Base-by-base conservation (phyloP, 202 grass and related monocot species). In the Carex arenaria region DNA sequence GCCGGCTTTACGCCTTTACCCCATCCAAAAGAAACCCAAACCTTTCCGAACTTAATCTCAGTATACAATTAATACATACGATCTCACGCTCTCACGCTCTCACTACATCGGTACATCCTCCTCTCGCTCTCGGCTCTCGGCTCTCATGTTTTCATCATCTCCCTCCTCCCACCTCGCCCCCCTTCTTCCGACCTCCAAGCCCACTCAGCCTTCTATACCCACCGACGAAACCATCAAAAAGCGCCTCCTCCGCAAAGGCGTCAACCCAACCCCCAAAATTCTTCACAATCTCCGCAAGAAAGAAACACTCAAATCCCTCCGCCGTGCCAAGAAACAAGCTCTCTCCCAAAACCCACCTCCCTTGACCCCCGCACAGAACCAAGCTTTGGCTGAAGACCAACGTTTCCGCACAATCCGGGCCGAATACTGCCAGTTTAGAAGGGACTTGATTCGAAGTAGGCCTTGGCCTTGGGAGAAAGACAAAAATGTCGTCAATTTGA, bases 241-340 rank as follows among this genome's bases (percentile, higher is more conserved):
- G 79, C 89, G 90, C 43, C 90, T 98, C 34, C 86, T 90, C 70
- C 87, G 87, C 45, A 93, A 88, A 80, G 90, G 92, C 70, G 86
- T 93, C 31, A 78, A 83, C 64, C 70, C 92, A 56, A 98, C 89
- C 20, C 95, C 95, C 70, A 98, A 93, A 86, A 91, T 93, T 65
- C 92, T 98, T 55, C 95, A 94, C 80, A 83, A 75, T 84, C 86
- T 94, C 77, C 92, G 87, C 85, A 94, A 91, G 90, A 98, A 98
- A 82, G 95, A 94, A 52, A 84, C 92, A 40, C 92, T 69, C 43
- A 98, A 94, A 85, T 82, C 84, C 68, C 89, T 94, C 79, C 95
- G 95, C 75, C 87, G 87, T 10, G 65, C 87, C 1, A 91, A 89
- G 82, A 98, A 98, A 67, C 78, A 88, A 47, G 66, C 67, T 8